Base-by-base conservation (phyloP, 805 yeast genomes). In the Spathaspora girioi region DNA sequence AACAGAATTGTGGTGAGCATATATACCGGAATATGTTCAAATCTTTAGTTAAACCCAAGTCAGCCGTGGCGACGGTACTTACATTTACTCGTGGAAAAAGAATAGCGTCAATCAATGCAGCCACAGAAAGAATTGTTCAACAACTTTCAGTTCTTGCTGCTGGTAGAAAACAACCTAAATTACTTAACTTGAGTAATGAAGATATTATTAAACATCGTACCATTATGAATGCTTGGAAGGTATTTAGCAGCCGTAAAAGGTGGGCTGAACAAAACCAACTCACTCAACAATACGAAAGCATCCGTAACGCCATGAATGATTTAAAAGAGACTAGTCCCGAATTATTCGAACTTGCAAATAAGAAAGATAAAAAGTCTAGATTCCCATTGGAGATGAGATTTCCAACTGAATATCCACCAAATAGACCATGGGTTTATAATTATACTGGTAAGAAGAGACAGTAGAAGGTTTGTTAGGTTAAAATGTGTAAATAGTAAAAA, bases 371-470 rank as follows among this genome's bases (percentile, higher is more conserved):
- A 47, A 58, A 58, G 26, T 49, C 46, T 26, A 45, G 29, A 17
- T 91, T 89, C 67, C 93, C 96, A 5, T 70, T 88, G 59, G 97
- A 93, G 62, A 66, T 89, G 66, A 82, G 94, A 63, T 83, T 89
- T 9, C 99, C 99, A 18, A 87, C 96, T 1, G 93, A 91, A 50
- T 89, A 76, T 54, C 99, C 99, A 12, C 87, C 97, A 17, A 82
- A 81, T 61, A 78, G 79, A 54, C 76, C 87, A 17, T 92, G 97
- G 97, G 82, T 83, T 51, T 80, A 80, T 60, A 80, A 83, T 55
- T 69, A 60, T 53, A 35, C 40, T 35, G 40, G 40, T 35, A 35
- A 35, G 40, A 35, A 35, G 10, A 31, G 35, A 31, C 4, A 4
- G 8, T 35, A 35, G 40, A 35, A 7, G 32, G 32, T 29, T 29